These are phyloP conservation scores for Taphrina flavorubra DNA, from an alignment of 1,139 yeast species.

Conservation along the genomic window DNA sequence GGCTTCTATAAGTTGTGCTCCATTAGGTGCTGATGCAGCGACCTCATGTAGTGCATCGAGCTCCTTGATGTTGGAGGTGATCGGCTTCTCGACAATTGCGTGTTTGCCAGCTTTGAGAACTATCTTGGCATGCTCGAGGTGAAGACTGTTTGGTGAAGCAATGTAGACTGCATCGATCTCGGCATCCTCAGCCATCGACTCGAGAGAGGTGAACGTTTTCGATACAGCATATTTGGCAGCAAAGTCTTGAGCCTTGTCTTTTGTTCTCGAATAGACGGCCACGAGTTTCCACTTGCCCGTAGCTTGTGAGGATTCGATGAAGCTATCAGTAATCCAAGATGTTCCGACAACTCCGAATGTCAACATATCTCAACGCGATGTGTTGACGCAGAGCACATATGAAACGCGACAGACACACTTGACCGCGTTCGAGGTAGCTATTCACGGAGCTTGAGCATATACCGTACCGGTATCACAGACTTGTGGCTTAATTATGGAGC, in stretches of 20 bases:
- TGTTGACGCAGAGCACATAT: background rate
- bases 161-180: conserved; percentile 63
- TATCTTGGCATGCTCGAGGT: conserved; percentile 59
- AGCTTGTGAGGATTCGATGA: conserved; percentile 31
- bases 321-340: conserved; percentile 38
- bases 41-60: conserved; percentile 53
- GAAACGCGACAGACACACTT: background rate
- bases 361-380: conserved; percentile 9
- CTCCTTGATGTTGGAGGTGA: conserved; percentile 61
- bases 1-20: conserved; percentile 33
- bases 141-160: conserved; percentile 66
- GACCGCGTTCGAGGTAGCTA: too few relatives aligned
- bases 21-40: conserved; percentile 19
- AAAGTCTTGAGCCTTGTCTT: conserved; percentile 20
- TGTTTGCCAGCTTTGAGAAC: conserved; percentile 62
- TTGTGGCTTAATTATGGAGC: too few relatives aligned
- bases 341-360: conserved; percentile 35
- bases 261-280: conserved; percentile 30
- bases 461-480: too few relatives aligned
- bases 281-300: conserved; percentile 31
- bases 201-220: conserved; percentile 47
- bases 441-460: too few relatives aligned
- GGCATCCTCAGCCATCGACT: conserved; percentile 56
- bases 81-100: conserved; percentile 67
- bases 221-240: conserved; percentile 18